These are phyloP conservation scores for Drechslera avenae DNA, from an alignment of 2,329 filamentous ascomycete species.

Conservation along the genomic window DNA sequence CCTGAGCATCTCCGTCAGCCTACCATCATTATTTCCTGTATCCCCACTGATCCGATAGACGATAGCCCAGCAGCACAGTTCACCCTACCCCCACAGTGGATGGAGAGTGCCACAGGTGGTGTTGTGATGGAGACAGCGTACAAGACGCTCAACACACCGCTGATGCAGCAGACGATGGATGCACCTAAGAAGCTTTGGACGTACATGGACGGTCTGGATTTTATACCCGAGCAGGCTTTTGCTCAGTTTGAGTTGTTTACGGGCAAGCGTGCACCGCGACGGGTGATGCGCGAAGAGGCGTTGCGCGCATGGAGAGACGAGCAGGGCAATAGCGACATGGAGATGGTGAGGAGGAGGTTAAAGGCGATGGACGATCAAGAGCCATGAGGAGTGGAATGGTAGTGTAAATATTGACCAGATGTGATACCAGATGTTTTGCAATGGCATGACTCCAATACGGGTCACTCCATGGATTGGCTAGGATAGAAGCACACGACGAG, in stretches of 20 bases:
- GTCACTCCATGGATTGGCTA: too few relatives aligned
- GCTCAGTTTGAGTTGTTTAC: constrained; percentile 84
- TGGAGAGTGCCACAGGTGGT: constrained; percentile 73
- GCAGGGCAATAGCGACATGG: constrained; percentile 36
- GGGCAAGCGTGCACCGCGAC: constrained; percentile 70
- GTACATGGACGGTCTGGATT: constrained; percentile 74
- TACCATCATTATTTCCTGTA: constrained; percentile 77
- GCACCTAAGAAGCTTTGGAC: constrained; percentile 70
- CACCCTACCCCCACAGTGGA: constrained; percentile 70
- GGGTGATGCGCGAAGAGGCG: constrained; percentile 72
- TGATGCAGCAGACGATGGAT: constrained; percentile 69
- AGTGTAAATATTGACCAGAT: background rate
- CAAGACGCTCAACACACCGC: constrained; percentile 72
- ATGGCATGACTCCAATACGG: too few relatives aligned
- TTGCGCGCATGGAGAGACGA: constrained; percentile 45
- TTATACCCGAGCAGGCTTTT: constrained; percentile 78
- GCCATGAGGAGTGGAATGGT: constrained; percentile 21
- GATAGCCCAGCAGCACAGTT: constrained; percentile 71
- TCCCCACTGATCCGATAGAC: constrained; percentile 71
- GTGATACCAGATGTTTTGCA: background rate
- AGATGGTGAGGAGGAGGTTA: constrained; percentile 42
- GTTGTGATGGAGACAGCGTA: constrained; percentile 77
- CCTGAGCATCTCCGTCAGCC: constrained; percentile 66
- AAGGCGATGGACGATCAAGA: constrained; percentile 45
- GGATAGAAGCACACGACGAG: background rate